Base-by-base conservation (phyloP, 345 rosid genomes). In the Aegle marmelos region DNA sequence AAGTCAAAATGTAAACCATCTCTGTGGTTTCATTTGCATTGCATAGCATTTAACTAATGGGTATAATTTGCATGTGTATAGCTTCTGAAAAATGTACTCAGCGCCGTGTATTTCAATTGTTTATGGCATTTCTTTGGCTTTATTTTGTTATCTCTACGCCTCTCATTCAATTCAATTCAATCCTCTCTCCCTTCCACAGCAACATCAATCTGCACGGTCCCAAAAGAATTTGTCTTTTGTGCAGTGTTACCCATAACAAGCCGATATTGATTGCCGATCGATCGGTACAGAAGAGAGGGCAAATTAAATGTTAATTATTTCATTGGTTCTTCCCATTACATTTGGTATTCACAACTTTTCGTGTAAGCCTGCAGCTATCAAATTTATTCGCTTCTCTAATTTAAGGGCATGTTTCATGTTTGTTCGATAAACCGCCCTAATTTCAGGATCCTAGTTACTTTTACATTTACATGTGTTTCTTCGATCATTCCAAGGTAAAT, bases 121-220 rank as follows among this genome's bases (percentile, higher is more conserved):
- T 56, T 10, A 61, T 67, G 34, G 69, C 66, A 67, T 28, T 68
- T 36, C 25, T 62, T 24, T 60, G 80, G 77, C 76, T 34, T 59
- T 25, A 48, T 36, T 13, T 66, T 59, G 24, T 21, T 45, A 39
- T 17, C 24, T 58, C 57, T 33, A 34, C 4, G 24, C 11, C 39
- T 33, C 37, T 48, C n/a, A 24, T 72, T 62, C 66, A 33, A 45
- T 68, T 53, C 31, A 45, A 45, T 45, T 45, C 50, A 45, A 45
- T 45, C 50, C 50, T 45, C 50, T 45, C 50, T 41, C 50, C 50
- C 50, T 13, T 45, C 13, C 50, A 3, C 17, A 13, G 21, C 22
- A 53, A 53, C 22, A 16, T 16, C 57, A 53, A 53, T 17, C 22
- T 5, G 22, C 57, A 62, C 73, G 84, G 88, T 70, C 82, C 83